These are phyloP conservation scores for Cucumis cinereus DNA, from an alignment of 306 rosid genomes.

Conservation along the genomic window DNA sequence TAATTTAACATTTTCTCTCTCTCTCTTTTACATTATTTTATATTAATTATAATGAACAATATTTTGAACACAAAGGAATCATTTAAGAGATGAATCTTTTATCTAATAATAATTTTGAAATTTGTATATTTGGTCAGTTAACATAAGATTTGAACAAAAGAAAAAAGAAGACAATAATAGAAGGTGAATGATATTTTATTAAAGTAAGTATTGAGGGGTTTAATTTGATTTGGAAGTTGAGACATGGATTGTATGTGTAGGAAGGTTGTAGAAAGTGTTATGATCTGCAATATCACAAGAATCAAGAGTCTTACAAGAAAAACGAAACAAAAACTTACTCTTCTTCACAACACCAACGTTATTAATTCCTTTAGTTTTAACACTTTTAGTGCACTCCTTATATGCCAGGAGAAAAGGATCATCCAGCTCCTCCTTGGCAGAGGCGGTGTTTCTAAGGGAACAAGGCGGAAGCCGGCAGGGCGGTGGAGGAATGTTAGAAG, in stretches of 20 bases:
- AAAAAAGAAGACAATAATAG: no score
- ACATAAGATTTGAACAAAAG: no score
- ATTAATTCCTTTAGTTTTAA: slow-evolving; percentile 7
- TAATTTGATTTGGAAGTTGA: not conserved
- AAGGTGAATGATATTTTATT: not conserved
- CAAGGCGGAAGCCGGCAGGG: slow-evolving; percentile 7
- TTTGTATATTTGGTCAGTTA: no score
- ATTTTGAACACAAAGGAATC: not conserved
- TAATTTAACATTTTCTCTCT: no score
- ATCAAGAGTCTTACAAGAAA: slow-evolving; percentile 36
- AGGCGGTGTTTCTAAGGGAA: slow-evolving; percentile 28
- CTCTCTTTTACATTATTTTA: not conserved
- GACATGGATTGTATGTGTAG: slow-evolving; percentile 15
- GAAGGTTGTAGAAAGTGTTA: slow-evolving; percentile 30
- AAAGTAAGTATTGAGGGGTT: no score
- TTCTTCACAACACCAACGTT: not conserved
- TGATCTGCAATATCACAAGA: slow-evolving; percentile 29
- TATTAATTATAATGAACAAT: not conserved
- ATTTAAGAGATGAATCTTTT: not conserved
- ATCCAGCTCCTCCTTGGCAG: slow-evolving; percentile 38
- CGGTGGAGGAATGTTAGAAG: slow-evolving; percentile 13
- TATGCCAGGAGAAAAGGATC: slow-evolving; percentile 82
- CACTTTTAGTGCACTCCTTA: slow-evolving; percentile 55
- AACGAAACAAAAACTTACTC: slow-evolving; percentile 19
- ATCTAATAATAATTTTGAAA: no score